These are phyloP conservation scores for Phaeophleospora eucalypticola DNA, from an alignment of 2,329 filamentous ascomycete species.

Conservation along the genomic window DNA sequence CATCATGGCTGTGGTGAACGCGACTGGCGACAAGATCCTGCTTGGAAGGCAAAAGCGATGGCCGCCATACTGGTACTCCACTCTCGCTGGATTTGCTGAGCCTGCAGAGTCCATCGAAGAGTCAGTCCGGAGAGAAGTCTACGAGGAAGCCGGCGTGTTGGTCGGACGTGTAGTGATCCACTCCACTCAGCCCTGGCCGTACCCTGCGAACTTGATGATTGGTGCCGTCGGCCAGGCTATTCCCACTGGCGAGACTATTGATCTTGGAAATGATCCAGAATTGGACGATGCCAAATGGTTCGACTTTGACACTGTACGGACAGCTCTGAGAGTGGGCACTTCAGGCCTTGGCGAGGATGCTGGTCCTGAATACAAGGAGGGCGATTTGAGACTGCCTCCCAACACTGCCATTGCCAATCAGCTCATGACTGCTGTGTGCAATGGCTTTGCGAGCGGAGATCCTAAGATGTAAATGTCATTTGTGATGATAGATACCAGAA, in stretches of 20 bases:
- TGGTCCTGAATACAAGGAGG: slow-evolving; percentile 67
- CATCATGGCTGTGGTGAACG: slow-evolving; percentile 86
- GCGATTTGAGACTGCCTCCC: slow-evolving; percentile 74
- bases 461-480: slow-evolving; percentile 38
- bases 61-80: slow-evolving; percentile 82
- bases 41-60: slow-evolving; percentile 82
- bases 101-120: slow-evolving; percentile 51
- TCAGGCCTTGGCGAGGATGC: slow-evolving; percentile 63
- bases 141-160: slow-evolving; percentile 48
- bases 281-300: slow-evolving; percentile 90
- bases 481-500: neutral
- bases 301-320: slow-evolving; percentile 70
- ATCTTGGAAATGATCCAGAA: slow-evolving; percentile 84
- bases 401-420: slow-evolving; percentile 89
- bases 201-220: slow-evolving; percentile 52
- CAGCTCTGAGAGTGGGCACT: slow-evolving; percentile 65
- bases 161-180: slow-evolving; percentile 50
- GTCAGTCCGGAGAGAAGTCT: slow-evolving; percentile 49
- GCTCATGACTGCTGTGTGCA: slow-evolving; percentile 72
- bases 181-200: slow-evolving; percentile 52
- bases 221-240: slow-evolving; percentile 79
- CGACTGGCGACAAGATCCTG: slow-evolving; percentile 71
- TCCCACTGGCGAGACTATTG: slow-evolving; percentile 71
- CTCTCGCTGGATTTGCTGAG: slow-evolving; percentile 60
- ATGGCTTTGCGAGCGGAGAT: slow-evolving; percentile 62